Conservation (phyloP, 2,329 filamentous ascomycete species). For the Magnaporthiopsis poae region DNA sequence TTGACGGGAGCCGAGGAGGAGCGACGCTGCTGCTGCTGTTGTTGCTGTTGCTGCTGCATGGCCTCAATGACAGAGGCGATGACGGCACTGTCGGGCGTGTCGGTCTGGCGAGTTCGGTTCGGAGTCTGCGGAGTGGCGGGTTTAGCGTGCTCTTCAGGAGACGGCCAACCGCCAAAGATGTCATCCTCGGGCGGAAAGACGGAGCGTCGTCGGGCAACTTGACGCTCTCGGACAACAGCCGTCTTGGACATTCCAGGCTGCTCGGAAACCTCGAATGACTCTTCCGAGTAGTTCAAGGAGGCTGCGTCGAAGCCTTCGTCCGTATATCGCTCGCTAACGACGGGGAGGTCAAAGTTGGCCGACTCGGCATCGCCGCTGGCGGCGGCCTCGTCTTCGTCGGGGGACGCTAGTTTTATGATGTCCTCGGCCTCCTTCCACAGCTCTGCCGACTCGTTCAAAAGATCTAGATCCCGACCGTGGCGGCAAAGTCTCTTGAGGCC, state of each 20-base stretch:
- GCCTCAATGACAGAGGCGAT: constrained; percentile 54
- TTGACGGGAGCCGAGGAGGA: constrained; percentile 31
- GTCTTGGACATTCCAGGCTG: constrained; percentile 37
- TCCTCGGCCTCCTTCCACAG: constrained; percentile 77
- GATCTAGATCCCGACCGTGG: constrained; percentile 57
- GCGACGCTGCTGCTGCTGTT: constrained; percentile 40
- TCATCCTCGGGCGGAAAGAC: constrained; percentile 58
- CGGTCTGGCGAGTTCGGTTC: constrained; percentile 20
- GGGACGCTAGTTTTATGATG: constrained; percentile 74
- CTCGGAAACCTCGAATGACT: constrained; percentile 32
- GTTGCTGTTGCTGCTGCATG: constrained; percentile 33
- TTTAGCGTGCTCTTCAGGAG: constrained; percentile 27
- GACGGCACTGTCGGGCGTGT: constrained; percentile 32
- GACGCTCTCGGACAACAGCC: constrained; percentile 44
- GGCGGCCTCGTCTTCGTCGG: constrained; percentile 47
- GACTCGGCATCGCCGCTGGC: constrained; percentile 20
- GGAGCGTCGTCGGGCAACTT: constrained; percentile 44
- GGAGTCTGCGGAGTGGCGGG: constrained; percentile 31
- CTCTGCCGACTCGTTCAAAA: constrained; percentile 50
- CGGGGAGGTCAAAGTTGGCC: constrained; percentile 29
- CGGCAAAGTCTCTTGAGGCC: constrained; percentile 69
- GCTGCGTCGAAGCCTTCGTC: constrained; percentile 40
- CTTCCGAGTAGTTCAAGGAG: constrained; percentile 32
- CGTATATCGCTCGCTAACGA: constrained; percentile 34
- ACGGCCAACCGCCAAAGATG: constrained; percentile 49